Evolutionary conservation across 345 rosid species (phyloP).

Genomic region (Brassica juncea): DNA sequence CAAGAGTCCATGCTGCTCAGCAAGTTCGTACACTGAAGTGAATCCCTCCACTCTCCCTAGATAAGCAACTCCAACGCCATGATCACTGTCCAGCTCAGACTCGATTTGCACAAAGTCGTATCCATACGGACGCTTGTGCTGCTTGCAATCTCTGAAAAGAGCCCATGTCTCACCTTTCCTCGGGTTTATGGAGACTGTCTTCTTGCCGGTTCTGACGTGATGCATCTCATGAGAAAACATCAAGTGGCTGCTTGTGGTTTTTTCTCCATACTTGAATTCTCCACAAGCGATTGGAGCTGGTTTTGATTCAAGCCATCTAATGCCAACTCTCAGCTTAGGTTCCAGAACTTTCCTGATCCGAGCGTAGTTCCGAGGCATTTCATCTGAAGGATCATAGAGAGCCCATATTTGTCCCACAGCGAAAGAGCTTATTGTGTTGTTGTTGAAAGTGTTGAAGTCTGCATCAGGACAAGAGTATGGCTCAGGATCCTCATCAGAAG

Average conservation of each 20-base stretch:
- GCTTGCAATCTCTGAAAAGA: slow-evolving; percentile 65
- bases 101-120: slow-evolving; percentile 68
- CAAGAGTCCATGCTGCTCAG: slow-evolving; percentile 23
- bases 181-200: slow-evolving; percentile 46
- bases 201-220: slow-evolving; percentile 18
- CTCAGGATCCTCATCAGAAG: background rate
- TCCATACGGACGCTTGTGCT: slow-evolving; percentile 43
- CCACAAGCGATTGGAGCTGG: slow-evolving; percentile 70
- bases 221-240: slow-evolving; percentile 69
- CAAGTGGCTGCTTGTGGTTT: background rate
- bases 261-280: slow-evolving; percentile 42
- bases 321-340: slow-evolving; percentile 49
- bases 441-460: background rate
- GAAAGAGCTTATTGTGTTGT: slow-evolving; percentile 41
- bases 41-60: slow-evolving; percentile 67
- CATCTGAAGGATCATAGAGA: slow-evolving; percentile 62
- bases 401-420: slow-evolving; percentile 72
- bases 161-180: slow-evolving; percentile 92
- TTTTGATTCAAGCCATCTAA: slow-evolving; percentile 70
- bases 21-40: slow-evolving; percentile 55
- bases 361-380: slow-evolving; percentile 85
- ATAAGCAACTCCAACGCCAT: slow-evolving; percentile 61
- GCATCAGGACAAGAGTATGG: background rate
- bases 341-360: slow-evolving; percentile 47
- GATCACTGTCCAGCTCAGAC: slow-evolving; percentile 39